A percentile compares a stretch with the other conserved stretches of the same genome.
Conservation (phyloP, 768 basidiomycete genomes). For the Suillus subalutaceus region DNA sequence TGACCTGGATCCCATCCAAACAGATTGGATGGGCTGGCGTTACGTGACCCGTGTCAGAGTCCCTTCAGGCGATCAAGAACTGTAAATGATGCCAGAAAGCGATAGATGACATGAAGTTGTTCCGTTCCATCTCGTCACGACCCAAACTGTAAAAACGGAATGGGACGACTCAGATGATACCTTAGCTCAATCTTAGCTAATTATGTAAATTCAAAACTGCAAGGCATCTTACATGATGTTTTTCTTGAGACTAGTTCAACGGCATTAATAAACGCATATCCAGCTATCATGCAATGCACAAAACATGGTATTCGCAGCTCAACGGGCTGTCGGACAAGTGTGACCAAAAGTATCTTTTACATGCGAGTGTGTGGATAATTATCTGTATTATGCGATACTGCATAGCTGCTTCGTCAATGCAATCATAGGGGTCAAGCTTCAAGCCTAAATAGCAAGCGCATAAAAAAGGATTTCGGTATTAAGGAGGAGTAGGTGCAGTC, state of each 20-base stretch:
- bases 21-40: neutral
- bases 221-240: too few species aligned
- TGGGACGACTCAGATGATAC: neutral
- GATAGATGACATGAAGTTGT: too few species aligned
- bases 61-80: neutral
- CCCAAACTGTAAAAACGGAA: neutral
- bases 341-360: constrained; percentile 27
- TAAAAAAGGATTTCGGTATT: constrained; percentile 9
- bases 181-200: too few species aligned
- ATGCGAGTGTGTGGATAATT: constrained; percentile 32
- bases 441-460: constrained; percentile 16
- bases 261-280: too few species aligned
- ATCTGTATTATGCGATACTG: constrained; percentile 23
- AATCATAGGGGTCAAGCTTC: constrained; percentile 3
- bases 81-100: too few species aligned
- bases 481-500: constrained; percentile 32
- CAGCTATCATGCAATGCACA: neutral
- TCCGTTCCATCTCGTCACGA: neutral
- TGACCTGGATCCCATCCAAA: neutral
- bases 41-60: too few species aligned
- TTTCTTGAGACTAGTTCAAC: too few species aligned
- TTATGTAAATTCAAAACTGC: neutral
- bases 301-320: constrained; percentile 15
- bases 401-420: constrained; percentile 26
- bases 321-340: constrained; percentile 16